phyloP scores from a whole-genome alignment of 1,139 yeast species.

The Candida pseudoviswanathii region DNA sequence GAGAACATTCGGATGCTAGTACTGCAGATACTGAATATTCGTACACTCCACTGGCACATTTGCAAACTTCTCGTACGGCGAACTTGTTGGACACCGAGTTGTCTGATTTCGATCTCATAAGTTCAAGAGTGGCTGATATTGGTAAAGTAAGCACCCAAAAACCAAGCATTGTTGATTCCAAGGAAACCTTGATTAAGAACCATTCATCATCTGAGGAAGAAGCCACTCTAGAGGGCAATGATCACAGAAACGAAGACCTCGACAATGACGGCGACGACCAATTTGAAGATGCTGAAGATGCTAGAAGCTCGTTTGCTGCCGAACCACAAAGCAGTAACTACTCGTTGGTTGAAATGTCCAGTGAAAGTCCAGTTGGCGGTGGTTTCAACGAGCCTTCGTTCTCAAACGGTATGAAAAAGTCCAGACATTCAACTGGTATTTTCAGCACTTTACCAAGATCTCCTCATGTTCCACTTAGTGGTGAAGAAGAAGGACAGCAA shows the following conservation, averaged over 20 bases:
- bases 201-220: constrained; percentile 4
- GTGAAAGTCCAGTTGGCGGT: constrained; percentile 10
- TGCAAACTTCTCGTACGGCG: constrained; percentile 1
- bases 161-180: constrained; percentile 33
- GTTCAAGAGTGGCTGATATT: constrained; percentile 35
- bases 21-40: constrained; percentile 23
- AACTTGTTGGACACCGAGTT: constrained; percentile 24
- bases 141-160: constrained; percentile 26
- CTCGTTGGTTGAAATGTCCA: constrained; percentile 3
- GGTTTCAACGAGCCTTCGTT: constrained; percentile 10
- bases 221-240: constrained; percentile 5
- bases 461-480: constrained; percentile 15
- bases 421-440: constrained; percentile 31
- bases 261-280: constrained; percentile 11
- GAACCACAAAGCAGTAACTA: constrained; percentile 6
- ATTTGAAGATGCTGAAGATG: constrained; percentile 16
- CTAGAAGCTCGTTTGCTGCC: constrained; percentile 7
- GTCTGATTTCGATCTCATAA: constrained; percentile 34
- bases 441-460: constrained; percentile 22
- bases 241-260: constrained; percentile 3
- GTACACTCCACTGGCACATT: constrained; percentile 10
- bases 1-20: constrained; percentile 26
- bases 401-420: constrained; percentile 16
- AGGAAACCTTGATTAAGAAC: constrained; percentile 25
- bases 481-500: constrained; percentile 9